A percentile compares a stretch with the other conserved stretches of the same genome.
Evolutionary conservation across 805 yeast genomes (phyloP).

Genomic region (Candida incommunis): DNA sequence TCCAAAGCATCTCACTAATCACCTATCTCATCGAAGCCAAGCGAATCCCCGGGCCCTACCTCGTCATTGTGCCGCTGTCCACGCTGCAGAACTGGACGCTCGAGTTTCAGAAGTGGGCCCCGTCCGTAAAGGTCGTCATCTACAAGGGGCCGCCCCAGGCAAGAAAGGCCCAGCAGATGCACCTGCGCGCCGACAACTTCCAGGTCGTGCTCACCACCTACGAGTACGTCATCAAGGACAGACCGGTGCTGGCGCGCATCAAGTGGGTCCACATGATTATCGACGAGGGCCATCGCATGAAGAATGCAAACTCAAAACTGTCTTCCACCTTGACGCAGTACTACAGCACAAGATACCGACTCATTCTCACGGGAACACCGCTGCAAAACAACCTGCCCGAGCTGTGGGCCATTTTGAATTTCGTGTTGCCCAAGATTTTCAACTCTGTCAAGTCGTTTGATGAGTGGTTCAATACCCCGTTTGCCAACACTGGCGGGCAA

Average conservation of each 20-base stretch:
- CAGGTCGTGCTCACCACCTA: slow-evolving; percentile 85
- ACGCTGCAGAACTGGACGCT: slow-evolving; percentile 92
- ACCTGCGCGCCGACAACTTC: slow-evolving; percentile 65
- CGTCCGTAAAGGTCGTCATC: slow-evolving; percentile 62
- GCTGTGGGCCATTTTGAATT: slow-evolving; percentile 89
- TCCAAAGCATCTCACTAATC: slow-evolving; percentile 79
- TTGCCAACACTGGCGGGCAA: slow-evolving; percentile 92
- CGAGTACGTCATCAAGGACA: slow-evolving; percentile 87
- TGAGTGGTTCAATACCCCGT: slow-evolving; percentile 98
- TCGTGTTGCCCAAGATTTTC: slow-evolving; percentile 90
- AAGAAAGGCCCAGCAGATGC: slow-evolving; percentile 61
- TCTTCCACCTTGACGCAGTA: slow-evolving; percentile 70
- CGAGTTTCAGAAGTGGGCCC: slow-evolving; percentile 98
- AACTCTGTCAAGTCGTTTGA: slow-evolving; percentile 93
- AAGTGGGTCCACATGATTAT: slow-evolving; percentile 96
- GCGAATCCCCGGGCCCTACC: slow-evolving; percentile 66
- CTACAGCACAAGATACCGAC: slow-evolving; percentile 74
- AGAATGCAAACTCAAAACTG: slow-evolving; percentile 78
- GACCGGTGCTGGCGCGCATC: slow-evolving; percentile 60
- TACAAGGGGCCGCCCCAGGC: slow-evolving; percentile 88
- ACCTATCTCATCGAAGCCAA: slow-evolving; percentile 73
- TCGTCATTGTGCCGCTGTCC: slow-evolving; percentile 88
- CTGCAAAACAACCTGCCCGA: slow-evolving; percentile 91
- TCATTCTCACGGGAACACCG: slow-evolving; percentile 95
- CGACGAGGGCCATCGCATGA: slow-evolving; percentile 98